Base-by-base conservation (phyloP, 441 rosid species). In the Jatropha podagrica region DNA sequence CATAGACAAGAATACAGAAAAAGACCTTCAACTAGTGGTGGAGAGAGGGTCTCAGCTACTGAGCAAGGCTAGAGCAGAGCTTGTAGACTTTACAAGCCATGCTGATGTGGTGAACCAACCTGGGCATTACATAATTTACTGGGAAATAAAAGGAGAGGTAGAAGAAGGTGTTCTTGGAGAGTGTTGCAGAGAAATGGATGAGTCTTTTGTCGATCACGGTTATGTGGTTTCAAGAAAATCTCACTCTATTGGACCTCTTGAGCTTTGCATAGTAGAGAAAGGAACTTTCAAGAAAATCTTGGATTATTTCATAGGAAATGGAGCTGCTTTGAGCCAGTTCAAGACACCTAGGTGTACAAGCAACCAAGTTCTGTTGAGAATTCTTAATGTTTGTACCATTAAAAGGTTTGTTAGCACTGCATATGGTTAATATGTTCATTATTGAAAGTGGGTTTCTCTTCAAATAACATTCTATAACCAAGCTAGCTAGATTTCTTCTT, bases 1-100 rank as follows among this genome's bases (percentile, higher is more conserved):
- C 84, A 94, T 94, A 69, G 97, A 94, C 91, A 94, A 94, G 83
- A 94, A 90, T 84, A 94, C 96, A 0, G 98, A 94, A 71, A 92
- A 87, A 20, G 98, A 94, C 80, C 94, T 94, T 41, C 98, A 94
- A 77, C 70, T 83, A 17, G 94, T 90, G 64, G 94, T 92, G 3
- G 90, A 92, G 72, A 85, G 78, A 26, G 95, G 90, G 7, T 80
- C 86, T 55, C 82, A 81, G 84, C 81, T 86, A 26, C 88, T 90
- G 54, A 76, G 44, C 76, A 87, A 77, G 79, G 78, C 79, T 10
- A 59, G 68, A 65, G 97, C 88, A 4, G 98, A 92, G 82, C 84
- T 94, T 0, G 88, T 92, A 1, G 98, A 94, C 81, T 94, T 87
- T 76, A 94, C 98, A 7, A 94, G 98, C 89, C 93, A 88, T 46